Conservation (phyloP, 148 eudicot genomes). For the Beta vulgaris region DNA sequence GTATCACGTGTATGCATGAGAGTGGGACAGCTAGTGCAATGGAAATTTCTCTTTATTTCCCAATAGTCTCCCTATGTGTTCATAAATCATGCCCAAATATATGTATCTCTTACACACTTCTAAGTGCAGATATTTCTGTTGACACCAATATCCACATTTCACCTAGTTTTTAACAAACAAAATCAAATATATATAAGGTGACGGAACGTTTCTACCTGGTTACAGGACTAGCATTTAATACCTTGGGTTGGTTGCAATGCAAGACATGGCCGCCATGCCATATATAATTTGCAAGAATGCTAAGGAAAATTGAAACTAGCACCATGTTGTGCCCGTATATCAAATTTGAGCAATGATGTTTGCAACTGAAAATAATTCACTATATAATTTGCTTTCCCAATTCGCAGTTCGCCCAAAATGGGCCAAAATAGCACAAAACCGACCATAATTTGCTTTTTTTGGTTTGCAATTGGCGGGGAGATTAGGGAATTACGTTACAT, state of each 20-base stretch:
- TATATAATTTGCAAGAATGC: background rate
- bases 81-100: background rate
- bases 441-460: no score
- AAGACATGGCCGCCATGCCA: background rate
- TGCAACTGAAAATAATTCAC: no score
- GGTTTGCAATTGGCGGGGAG: no score
- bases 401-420: no score
- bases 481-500: no score
- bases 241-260: no score
- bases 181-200: background rate
- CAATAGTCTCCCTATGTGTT: background rate
- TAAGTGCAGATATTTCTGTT: background rate
- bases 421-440: no score
- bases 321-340: background rate
- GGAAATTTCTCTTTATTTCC: background rate
- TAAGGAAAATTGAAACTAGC: background rate
- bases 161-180: background rate
- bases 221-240: no score
- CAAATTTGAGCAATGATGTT: background rate
- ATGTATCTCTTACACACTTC: background rate
- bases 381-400: no score
- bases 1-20: background rate
- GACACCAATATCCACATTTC: background rate
- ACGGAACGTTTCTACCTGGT: no score
- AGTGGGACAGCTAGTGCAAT: background rate